phyloP scores from a whole-genome alignment of 2,329 filamentous ascomycete species.

The Pseudocercospora fijiensis region DNA sequence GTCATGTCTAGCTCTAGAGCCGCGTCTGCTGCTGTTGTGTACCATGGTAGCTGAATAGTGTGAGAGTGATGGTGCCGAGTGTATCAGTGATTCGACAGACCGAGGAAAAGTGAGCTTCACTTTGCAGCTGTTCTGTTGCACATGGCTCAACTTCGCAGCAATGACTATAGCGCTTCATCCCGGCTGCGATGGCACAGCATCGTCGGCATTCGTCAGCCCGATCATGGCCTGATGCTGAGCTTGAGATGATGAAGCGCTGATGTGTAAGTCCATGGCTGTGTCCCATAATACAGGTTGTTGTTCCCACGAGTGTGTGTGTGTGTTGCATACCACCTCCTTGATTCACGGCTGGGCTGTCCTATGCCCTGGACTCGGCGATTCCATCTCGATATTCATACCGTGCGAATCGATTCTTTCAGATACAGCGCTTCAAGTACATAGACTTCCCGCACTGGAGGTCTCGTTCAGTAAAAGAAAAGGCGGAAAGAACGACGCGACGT shows the following conservation, averaged over 20 bases:
- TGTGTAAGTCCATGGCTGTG: too few relatives aligned
- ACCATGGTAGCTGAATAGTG: neutral
- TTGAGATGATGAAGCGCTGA: neutral
- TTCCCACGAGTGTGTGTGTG: neutral
- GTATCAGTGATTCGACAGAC: neutral
- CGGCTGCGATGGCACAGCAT: neutral
- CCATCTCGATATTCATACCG: neutral
- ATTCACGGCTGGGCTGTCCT: neutral
- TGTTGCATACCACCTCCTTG: neutral
- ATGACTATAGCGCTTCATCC: neutral
- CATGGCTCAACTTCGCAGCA: neutral
- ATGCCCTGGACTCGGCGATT: neutral
- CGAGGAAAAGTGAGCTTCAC: neutral
- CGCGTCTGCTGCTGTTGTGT: neutral
- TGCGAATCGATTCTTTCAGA: neutral
- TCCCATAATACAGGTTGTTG: too few relatives aligned
- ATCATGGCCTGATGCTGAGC: neutral
- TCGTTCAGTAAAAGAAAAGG: neutral
- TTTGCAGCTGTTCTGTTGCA: neutral
- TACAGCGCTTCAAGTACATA: neutral
- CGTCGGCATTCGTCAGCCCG: neutral
- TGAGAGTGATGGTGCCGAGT: too few relatives aligned
- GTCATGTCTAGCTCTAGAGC: constrained; percentile 11
- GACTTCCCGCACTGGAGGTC: neutral
- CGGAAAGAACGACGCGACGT: neutral